phyloP scores from a whole-genome alignment of 1,284 basidiomycete species.

The Tilletia horrida region DNA sequence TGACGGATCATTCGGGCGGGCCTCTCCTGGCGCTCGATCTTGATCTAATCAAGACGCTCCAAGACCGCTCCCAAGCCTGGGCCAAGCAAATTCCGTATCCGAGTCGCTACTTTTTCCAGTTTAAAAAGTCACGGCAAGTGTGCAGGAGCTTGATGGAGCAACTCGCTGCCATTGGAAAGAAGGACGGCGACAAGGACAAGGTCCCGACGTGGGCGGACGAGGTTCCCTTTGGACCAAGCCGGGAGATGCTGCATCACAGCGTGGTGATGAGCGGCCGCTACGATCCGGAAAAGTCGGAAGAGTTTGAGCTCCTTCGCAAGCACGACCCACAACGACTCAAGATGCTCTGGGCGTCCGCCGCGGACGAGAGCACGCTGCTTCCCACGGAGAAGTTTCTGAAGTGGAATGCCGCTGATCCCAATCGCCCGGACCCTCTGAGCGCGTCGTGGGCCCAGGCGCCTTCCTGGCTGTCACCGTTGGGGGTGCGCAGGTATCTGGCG shows the following conservation, averaged over 20 bases:
- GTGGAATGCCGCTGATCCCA: conserved; percentile 3
- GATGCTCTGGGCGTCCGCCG: not conserved
- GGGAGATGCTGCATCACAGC: conserved; percentile 16
- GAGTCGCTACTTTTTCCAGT: not conserved
- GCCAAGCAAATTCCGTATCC: conserved; percentile 13
- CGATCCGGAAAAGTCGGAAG: not conserved
- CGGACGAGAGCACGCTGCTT: not conserved
- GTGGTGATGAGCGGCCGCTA: conserved; percentile 14
- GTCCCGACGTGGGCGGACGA: not conserved
- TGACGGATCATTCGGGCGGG: conserved; percentile 1
- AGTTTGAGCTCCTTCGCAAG: conserved; percentile 9
- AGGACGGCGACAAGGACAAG: not conserved
- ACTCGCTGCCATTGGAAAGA: not conserved
- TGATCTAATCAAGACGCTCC: not conserved
- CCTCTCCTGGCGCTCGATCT: conserved; percentile 13
- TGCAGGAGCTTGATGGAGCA: not conserved
- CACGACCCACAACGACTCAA: not conserved
- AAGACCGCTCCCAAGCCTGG: conserved; percentile 14
- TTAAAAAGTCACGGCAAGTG: not conserved
- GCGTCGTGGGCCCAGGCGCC: conserved; percentile 4
- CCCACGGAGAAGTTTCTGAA: conserved; percentile 4
- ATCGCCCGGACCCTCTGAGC: not conserved
- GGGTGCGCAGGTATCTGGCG: not conserved
- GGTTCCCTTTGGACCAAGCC: not conserved
- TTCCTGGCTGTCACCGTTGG: not conserved